Conservation (phyloP, 1,139 yeast species). For the Diutina neorugosa region DNA sequence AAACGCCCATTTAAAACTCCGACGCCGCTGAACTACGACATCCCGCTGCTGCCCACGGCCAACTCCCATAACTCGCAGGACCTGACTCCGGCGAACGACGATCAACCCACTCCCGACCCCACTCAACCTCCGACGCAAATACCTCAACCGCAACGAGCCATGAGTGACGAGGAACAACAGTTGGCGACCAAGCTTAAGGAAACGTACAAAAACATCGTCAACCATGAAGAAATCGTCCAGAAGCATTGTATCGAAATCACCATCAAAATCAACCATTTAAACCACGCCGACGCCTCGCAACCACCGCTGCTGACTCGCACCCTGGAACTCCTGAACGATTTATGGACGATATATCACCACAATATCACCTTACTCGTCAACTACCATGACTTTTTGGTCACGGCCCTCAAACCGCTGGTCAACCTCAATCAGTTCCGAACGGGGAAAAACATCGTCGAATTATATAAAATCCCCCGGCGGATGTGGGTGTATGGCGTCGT, state of each 20-base stretch:
- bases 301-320: conserved; percentile 14
- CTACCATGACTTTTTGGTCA: conserved; percentile 57
- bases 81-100: background rate
- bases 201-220: conserved; percentile 57
- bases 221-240: conserved; percentile 57
- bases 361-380: conserved; percentile 54
- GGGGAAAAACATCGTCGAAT: conserved; percentile 62
- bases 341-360: conserved; percentile 63
- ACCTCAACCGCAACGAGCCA: conserved; percentile 17
- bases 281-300: background rate
- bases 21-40: conserved; percentile 2
- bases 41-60: conserved; percentile 1
- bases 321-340: conserved; percentile 45
- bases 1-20: conserved; percentile 3
- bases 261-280: conserved; percentile 31
- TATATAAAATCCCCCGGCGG: conserved; percentile 64
- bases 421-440: conserved; percentile 45
- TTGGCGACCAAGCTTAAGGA: conserved; percentile 61
- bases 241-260: conserved; percentile 50
- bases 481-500: conserved; percentile 81
- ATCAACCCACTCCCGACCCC: background rate
- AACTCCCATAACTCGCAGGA: background rate
- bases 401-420: conserved; percentile 53
- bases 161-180: conserved; percentile 58
- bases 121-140: background rate